Evolutionary conservation across 1,284 basidiomycete species (phyloP).

Genomic region (Vanrija pseudolonga): DNA sequence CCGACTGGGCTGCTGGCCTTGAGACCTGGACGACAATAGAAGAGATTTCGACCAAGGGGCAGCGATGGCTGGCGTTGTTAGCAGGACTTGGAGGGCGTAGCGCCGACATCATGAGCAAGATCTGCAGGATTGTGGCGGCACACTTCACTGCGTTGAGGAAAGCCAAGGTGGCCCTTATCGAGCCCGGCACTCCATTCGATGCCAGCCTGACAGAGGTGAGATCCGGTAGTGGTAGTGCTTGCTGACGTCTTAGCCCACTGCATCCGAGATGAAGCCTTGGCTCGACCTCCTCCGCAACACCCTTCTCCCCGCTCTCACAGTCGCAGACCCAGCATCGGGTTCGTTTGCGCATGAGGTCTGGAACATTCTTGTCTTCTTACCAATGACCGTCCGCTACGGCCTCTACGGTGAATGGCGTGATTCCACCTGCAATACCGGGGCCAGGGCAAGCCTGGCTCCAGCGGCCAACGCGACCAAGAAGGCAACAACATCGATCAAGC

Average conservation of each 20-base stretch:
- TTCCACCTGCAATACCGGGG: conserved; percentile 51
- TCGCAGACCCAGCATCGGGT: conserved; percentile 72
- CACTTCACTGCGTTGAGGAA: conserved; percentile 44
- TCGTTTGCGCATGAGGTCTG: conserved; percentile 83
- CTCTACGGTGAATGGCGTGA: conserved; percentile 96
- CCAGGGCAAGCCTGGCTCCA: conserved; percentile 28
- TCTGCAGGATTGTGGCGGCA: conserved; percentile 58
- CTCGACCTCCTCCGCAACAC: conserved; percentile 72
- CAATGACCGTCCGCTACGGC: conserved; percentile 74
- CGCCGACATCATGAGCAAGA: conserved; percentile 60
- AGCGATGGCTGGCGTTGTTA: conserved; percentile 70
- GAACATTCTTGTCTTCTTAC: conserved; percentile 74
- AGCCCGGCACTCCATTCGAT: too few species aligned
- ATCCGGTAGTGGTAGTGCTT: not conserved
- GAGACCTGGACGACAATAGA: conserved; percentile 63
- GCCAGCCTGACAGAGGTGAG: too few species aligned
- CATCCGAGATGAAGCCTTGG: conserved; percentile 57
- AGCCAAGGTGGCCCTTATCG: conserved; percentile 17
- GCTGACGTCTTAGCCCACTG: not conserved
- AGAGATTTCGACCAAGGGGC: conserved; percentile 57
- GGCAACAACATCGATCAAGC: conserved; percentile 52
- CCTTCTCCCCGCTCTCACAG: conserved; percentile 79
- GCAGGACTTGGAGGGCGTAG: conserved; percentile 72
- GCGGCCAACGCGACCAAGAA: conserved; percentile 44
- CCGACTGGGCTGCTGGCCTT: conserved; percentile 69